Evolutionary conservation across 2,329 filamentous ascomycete species (phyloP), one percentile per base, ranked within the genome.

Genomic region (Sporothrix inflata): DNA sequence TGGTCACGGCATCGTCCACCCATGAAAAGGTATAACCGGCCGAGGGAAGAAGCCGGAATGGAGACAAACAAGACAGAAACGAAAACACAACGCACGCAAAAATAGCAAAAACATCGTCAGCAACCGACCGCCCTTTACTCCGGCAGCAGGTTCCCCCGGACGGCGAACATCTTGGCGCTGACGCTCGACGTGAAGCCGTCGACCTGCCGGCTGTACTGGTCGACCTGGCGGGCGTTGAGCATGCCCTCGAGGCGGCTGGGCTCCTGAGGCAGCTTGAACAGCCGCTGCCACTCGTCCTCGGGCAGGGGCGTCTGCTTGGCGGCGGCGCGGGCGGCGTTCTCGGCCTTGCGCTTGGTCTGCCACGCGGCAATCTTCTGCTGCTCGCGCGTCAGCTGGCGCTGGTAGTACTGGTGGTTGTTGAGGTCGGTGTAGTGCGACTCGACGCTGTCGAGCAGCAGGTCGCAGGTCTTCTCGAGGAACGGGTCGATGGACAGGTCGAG

Each of bases 351-450:
- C 90, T 99, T 98, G 74, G 91, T 85, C 85, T 98, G 95, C 96
- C 96, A 99, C 76, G 94, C 92, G 71, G 93, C 91, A 78, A 99
- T 98, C 89, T 98, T 99, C 79, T 92, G 85, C 85, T 99, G 96
- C 85, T 99, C 96, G 78, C 96, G 93, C 70, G 91, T 92, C 72
- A 98, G 88, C 80, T 97, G 94, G 79, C 96, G 90, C 85, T 98
- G 94, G 86, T 98, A 98, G 88, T 89, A 90, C 83, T 98, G 94
- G 86, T 97, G 96, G 88, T 99, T 99, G 90, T 98, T 98, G 81
- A 97, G 92, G 84, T 99, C 96, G 74, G 94, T 97, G 85, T 98
- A 96, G 86, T 99, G 96, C 71, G 92, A 92, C 86, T 99, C 96
- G 81, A 99, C 97, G 86, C 92, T 94, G 80, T 99, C 96, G 75